phyloP scores from a whole-genome alignment of 805 yeast species.

The Ogataea minuta region DNA sequence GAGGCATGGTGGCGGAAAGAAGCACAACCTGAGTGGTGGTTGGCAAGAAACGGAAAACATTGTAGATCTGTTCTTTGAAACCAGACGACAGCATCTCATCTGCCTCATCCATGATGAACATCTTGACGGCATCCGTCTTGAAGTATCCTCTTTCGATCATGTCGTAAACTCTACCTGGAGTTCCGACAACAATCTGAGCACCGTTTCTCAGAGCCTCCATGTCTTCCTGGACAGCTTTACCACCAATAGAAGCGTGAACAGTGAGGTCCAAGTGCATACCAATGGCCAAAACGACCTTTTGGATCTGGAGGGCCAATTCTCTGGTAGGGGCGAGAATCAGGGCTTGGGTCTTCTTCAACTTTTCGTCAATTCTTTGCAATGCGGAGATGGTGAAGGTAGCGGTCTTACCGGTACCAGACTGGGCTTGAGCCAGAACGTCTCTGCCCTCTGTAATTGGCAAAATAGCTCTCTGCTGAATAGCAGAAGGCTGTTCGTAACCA shows the following conservation, averaged over 20 bases:
- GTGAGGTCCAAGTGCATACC: conserved; percentile 87
- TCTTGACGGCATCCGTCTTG: conserved; percentile 71
- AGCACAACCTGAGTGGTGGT: conserved; percentile 87
- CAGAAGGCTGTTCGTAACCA: conserved; percentile 96
- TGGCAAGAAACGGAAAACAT: conserved; percentile 82
- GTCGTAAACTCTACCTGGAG: conserved; percentile 94
- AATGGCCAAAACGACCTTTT: conserved; percentile 78
- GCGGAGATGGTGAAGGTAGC: conserved; percentile 96
- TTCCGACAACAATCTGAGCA: conserved; percentile 91
- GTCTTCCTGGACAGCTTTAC: conserved; percentile 81
- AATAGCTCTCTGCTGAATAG: conserved; percentile 97
- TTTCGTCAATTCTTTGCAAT: conserved; percentile 79
- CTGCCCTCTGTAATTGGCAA: conserved; percentile 91
- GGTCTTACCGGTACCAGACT: conserved; percentile 98
- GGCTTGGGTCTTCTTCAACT: conserved; percentile 76
- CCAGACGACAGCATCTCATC: conserved; percentile 93
- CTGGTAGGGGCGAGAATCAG: conserved; percentile 92
- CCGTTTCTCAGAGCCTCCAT: conserved; percentile 70
- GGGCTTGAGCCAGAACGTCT: conserved; percentile 98
- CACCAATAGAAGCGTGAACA: conserved; percentile 93
- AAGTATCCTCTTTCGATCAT: conserved; percentile 82
- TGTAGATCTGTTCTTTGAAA: conserved; percentile 93
- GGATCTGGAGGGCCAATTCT: conserved; percentile 92
- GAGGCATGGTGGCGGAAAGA: conserved; percentile 91
- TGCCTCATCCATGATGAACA: conserved; percentile 93